Evolutionary conservation across 805 yeast genomes (phyloP).

Genomic region (Cyberlindnera veronae): DNA sequence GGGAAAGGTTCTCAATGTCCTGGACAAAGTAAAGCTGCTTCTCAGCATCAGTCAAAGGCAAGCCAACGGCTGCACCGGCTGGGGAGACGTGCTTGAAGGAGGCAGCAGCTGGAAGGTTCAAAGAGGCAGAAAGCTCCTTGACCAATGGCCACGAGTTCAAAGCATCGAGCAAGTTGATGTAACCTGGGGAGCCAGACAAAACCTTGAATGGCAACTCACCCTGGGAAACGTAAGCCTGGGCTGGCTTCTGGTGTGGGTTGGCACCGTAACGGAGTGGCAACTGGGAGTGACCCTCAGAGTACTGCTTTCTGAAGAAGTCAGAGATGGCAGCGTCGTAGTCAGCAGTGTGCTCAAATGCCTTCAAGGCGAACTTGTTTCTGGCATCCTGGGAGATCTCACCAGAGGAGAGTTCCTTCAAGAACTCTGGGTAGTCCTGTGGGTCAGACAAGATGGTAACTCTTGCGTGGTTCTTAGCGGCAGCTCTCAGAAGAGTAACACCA

Average conservation of each 20-base stretch:
- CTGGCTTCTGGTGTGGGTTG: conserved; percentile 99
- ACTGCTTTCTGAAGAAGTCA: conserved; percentile 96
- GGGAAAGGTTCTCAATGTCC: conserved; percentile 92
- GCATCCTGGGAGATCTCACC: conserved; percentile 73
- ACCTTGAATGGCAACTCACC: conserved; percentile 95
- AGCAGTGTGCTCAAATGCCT: conserved; percentile 98
- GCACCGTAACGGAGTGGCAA: conserved; percentile 97
- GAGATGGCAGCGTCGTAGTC: conserved; percentile 94
- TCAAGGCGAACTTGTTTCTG: conserved; percentile 83
- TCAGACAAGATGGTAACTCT: conserved; percentile 95
- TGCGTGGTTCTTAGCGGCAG: conserved; percentile 97
- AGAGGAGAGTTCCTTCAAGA: conserved; percentile 67
- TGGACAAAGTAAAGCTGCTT: conserved; percentile 93
- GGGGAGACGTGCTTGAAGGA: conserved; percentile 98
- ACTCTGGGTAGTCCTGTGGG: conserved; percentile 87
- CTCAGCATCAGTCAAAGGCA: conserved; percentile 87
- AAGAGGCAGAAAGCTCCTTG: conserved; percentile 90
- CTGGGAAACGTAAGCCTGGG: conserved; percentile 87
- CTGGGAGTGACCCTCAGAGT: conserved; percentile 85
- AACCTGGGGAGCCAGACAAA: conserved; percentile 93
- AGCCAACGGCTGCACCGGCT: conserved; percentile 97
- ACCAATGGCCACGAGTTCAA: conserved; percentile 98
- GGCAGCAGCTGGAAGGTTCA: conserved; percentile 97
- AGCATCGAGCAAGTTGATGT: conserved; percentile 94
- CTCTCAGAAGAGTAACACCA: conserved; percentile 94